Evolutionary conservation across 73 alveolate species (phyloP).

Genomic region (Breviolum minutum): DNA sequence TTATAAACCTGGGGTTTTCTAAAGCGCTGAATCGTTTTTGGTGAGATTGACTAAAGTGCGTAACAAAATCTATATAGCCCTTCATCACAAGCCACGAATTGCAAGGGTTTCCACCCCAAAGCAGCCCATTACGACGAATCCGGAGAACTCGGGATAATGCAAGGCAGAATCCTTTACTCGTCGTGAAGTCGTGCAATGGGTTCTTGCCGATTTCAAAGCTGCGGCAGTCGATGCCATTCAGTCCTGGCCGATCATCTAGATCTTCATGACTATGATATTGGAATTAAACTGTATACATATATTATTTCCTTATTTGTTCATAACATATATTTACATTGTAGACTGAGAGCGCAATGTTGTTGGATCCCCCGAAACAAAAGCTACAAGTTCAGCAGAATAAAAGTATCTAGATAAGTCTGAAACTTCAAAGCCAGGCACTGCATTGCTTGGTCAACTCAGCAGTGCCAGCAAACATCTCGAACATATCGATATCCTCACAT

Average conservation of each 20-base stretch:
- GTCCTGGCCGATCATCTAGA: neutral
- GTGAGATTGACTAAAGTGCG: no score
- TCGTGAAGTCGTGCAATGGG: neutral
- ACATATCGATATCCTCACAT: neutral
- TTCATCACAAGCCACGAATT: neutral
- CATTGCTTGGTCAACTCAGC: neutral
- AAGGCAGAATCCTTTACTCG: neutral
- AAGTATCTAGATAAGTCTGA: no score
- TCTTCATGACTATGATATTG: neutral
- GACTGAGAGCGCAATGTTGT: no score
- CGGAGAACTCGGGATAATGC: neutral
- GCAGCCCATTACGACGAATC: neutral
- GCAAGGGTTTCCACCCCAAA: conserved; percentile 14
- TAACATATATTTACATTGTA: no score
- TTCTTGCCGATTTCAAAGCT: neutral
- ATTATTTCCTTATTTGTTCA: neutral
- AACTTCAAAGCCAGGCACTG: neutral
- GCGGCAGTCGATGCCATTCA: neutral
- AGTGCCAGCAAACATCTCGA: neutral
- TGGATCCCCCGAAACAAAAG: no score
- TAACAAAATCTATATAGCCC: neutral
- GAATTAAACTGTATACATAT: neutral
- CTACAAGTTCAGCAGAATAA: no score
- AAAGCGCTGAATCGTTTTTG: no score
- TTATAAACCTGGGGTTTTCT: no score